Percentiles rank a stretch among this genome's conserved stretches.
Evolutionary conservation across 306 rosid genomes (phyloP).

Genomic region (Argentina anserina): DNA sequence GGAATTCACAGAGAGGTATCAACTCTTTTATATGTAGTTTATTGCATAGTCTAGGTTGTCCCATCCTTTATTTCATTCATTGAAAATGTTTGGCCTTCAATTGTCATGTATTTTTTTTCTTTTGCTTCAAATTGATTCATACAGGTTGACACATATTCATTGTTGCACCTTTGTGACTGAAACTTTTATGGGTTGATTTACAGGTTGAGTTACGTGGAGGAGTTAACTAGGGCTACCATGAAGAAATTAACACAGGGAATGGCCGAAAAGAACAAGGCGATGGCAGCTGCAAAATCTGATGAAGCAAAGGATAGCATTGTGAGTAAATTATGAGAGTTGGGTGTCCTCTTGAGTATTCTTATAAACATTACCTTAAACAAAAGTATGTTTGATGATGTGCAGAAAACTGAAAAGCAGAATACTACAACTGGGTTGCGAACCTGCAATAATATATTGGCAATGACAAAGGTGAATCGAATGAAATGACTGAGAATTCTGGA

Average conservation of each 20-base stretch:
- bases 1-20: constrained; percentile 85
- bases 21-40: constrained; percentile 8
- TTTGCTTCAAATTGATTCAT: neutral
- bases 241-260: constrained; percentile 97
- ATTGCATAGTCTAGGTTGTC: neutral
- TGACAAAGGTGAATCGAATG: constrained; percentile 65
- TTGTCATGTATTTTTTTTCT: neutral
- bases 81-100: neutral
- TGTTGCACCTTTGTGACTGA: neutral
- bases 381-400: constrained; percentile 23
- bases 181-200: neutral
- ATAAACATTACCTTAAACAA: neutral
- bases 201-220: constrained; percentile 85
- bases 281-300: constrained; percentile 91
- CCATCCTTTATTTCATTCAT: neutral
- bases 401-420: constrained; percentile 93
- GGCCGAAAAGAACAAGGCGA: constrained; percentile 87
- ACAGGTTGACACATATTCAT: neutral
- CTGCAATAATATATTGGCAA: constrained; percentile 83
- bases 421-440: constrained; percentile 92
- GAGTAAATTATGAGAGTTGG: constrained; percentile 37
- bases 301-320: constrained; percentile 84
- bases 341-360: constrained; percentile 14
- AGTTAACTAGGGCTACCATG: constrained; percentile 83
- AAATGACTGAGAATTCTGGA: neutral